Conservation (phyloP, 1,139 yeast genomes). For the Hansenula sp. region DNA sequence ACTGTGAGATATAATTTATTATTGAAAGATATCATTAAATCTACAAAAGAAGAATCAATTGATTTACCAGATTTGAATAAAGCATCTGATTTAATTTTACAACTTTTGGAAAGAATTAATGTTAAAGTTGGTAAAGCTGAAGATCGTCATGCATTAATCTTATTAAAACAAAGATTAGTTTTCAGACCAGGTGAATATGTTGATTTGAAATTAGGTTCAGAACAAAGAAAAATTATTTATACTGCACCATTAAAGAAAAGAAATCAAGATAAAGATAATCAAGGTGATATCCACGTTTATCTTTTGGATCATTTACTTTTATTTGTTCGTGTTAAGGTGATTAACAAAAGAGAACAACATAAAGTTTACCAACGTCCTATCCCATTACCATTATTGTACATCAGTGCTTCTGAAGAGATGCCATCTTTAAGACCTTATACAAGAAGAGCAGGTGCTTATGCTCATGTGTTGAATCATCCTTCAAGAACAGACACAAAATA, state of each 20-base stretch:
- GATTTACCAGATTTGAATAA: constrained; percentile 69
- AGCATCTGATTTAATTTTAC: constrained; percentile 74
- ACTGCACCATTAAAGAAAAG: constrained; percentile 75
- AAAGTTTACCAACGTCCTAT: constrained; percentile 92
- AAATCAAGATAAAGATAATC: constrained; percentile 71
- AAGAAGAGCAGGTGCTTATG: constrained; percentile 32
- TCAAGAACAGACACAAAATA: constrained; percentile 18
- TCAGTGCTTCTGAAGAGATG: constrained; percentile 73
- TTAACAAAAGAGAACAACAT: constrained; percentile 86
- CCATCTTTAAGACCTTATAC: constrained; percentile 51
- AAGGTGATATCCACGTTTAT: constrained; percentile 72
- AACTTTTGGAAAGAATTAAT: constrained; percentile 75
- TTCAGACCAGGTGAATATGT: constrained; percentile 84
- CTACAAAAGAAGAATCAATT: constrained; percentile 56
- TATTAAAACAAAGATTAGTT: constrained; percentile 70
- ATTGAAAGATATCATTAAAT: constrained; percentile 76
- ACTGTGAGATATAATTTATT: constrained; percentile 92
- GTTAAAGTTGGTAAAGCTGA: constrained; percentile 92
- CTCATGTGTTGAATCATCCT: constrained; percentile 32
- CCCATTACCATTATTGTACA: constrained; percentile 77
- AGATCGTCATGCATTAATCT: constrained; percentile 85
- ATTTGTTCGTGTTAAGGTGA: constrained; percentile 80
- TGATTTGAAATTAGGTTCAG: constrained; percentile 79
- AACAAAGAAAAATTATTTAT: constrained; percentile 70
- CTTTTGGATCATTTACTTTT: constrained; percentile 84